Base-by-base conservation (phyloP, 129 eudicot species). In the Centrapalus pauciflorus region DNA sequence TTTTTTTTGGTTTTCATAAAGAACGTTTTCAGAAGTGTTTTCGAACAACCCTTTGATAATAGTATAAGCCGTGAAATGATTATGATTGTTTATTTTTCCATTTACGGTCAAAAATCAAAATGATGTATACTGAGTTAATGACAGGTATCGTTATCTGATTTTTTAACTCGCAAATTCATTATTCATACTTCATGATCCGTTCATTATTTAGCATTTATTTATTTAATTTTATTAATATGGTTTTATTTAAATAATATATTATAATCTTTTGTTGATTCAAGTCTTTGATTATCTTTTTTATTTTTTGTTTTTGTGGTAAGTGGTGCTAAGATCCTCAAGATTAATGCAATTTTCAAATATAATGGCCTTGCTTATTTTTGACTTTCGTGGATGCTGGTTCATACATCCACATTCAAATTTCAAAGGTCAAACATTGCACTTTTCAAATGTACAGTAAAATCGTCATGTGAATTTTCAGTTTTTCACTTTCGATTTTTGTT, bases 301-400 rank as follows among this genome's bases (percentile, higher is more conserved):
- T n/a, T n/a, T 30, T 66, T 64, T 61, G 52, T 26, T 56, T 54
- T 64, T 29, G 10, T 32, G 67, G 40, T 23, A 64, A 58, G 66
- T 30, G 40, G 69, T 68, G 49, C 59, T 41, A 17, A 62, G 71
- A 64, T 61, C 33, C 45, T 33, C 45, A 46, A 34, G 61, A 61
- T 64, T 29, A n/a, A 24, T 57, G 64, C 29, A 58, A 17, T 66
- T 71, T 71, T 57, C 35, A 59, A 62, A 50, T 49, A 58, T 17
- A 34, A 55, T 63, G 33, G 64, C 60, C 45, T 74, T 45, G 3
- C 66, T 5, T 7, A 11, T 9, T 54, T 76, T 33, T 75, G 77
- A 70, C 80, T 64, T 75, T 69, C 48, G 52, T 24, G 21, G 26
- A 55, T 43, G 55, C 52, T 27, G 60, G 66, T 66, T 59, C 67